Percentiles rank a stretch among this genome's conserved stretches.
Conservation (phyloP, 495 filamentous ascomycete genomes). For the Neurospora sp. region DNA sequence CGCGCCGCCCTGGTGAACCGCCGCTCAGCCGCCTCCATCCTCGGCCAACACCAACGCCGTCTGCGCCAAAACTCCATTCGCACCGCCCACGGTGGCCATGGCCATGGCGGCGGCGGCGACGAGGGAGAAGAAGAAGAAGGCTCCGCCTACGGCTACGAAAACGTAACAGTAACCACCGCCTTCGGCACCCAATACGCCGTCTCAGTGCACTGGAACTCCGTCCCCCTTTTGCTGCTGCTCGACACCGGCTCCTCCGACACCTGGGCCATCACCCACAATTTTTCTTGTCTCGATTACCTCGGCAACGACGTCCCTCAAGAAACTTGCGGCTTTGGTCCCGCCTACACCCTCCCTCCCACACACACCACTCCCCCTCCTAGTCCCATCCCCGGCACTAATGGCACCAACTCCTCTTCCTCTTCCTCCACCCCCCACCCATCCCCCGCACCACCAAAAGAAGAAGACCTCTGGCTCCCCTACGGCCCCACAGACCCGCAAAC, state of each 20-base stretch:
- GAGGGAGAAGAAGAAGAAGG: background rate
- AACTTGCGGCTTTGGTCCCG: slow-evolving; percentile 20
- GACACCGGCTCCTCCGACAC: slow-evolving; percentile 60
- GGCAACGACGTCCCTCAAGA: slow-evolving; percentile 14
- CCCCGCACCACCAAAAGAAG: no score
- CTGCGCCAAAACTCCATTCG: slow-evolving; percentile 3
- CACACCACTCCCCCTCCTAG: background rate
- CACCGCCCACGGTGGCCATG: no score
- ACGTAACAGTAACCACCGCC: slow-evolving; percentile 26
- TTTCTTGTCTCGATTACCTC: slow-evolving; percentile 18
- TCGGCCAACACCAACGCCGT: slow-evolving; percentile 24
- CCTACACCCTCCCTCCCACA: background rate
- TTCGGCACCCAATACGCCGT: slow-evolving; percentile 31
- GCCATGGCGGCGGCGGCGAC: no score
- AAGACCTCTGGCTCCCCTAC: slow-evolving; percentile 13
- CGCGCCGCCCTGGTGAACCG: slow-evolving; percentile 3
- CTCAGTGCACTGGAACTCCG: slow-evolving; percentile 20
- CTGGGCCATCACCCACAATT: slow-evolving; percentile 29
- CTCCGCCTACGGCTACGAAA: slow-evolving; percentile 22
- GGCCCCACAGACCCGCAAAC: slow-evolving; percentile 21
- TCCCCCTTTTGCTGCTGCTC: slow-evolving; percentile 32
- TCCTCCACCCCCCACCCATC: background rate
- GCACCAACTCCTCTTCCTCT: background rate
- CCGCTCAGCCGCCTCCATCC: slow-evolving; percentile 19
- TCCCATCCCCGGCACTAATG: background rate